Percentiles rank a stretch among this genome's conserved stretches.
Evolutionary conservation across 2,329 filamentous ascomycete species (phyloP).

Genomic region (Talaromyces sp.): DNA sequence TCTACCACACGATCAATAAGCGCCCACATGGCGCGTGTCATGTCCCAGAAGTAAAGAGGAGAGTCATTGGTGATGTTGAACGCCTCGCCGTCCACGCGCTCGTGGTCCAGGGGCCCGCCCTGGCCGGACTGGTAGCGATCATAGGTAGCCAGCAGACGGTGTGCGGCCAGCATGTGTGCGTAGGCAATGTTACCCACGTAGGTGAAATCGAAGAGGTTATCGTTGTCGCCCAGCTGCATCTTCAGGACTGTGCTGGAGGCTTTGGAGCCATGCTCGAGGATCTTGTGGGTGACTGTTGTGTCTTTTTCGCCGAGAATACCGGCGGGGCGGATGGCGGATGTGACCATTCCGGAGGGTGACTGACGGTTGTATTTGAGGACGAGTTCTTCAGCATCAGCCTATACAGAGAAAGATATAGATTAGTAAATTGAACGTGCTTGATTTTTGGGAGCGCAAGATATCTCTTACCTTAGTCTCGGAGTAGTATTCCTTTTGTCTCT

Average conservation of each 20-base stretch:
- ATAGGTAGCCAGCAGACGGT: slow-evolving; percentile 67
- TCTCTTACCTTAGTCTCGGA: slow-evolving; percentile 78
- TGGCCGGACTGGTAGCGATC: slow-evolving; percentile 45
- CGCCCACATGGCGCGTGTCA: slow-evolving; percentile 76
- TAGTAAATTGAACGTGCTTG: background rate
- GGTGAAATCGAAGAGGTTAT: slow-evolving; percentile 71
- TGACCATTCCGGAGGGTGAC: slow-evolving; percentile 64
- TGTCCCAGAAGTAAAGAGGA: slow-evolving; percentile 90
- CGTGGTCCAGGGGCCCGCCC: slow-evolving; percentile 68
- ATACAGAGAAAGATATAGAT: slow-evolving; percentile 19
- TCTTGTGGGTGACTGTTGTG: slow-evolving; percentile 70
- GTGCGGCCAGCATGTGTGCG: slow-evolving; percentile 79
- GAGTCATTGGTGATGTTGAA: slow-evolving; percentile 91
- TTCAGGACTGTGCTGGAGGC: slow-evolving; percentile 63
- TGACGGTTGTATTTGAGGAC: slow-evolving; percentile 75
- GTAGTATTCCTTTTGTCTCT: slow-evolving; percentile 77
- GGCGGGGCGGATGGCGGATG: slow-evolving; percentile 79
- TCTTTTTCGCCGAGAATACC: slow-evolving; percentile 93
- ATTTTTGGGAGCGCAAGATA: background rate
- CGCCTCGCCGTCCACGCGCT: slow-evolving; percentile 78
- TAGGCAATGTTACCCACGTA: slow-evolving; percentile 72
- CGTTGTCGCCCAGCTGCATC: slow-evolving; percentile 77
- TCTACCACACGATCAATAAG: slow-evolving; percentile 49
- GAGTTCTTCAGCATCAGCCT: slow-evolving; percentile 78
- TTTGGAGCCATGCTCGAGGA: slow-evolving; percentile 71